These are phyloP conservation scores for Hagleromyces aurorensis DNA, from an alignment of 805 yeast genomes.

Conservation along the genomic window DNA sequence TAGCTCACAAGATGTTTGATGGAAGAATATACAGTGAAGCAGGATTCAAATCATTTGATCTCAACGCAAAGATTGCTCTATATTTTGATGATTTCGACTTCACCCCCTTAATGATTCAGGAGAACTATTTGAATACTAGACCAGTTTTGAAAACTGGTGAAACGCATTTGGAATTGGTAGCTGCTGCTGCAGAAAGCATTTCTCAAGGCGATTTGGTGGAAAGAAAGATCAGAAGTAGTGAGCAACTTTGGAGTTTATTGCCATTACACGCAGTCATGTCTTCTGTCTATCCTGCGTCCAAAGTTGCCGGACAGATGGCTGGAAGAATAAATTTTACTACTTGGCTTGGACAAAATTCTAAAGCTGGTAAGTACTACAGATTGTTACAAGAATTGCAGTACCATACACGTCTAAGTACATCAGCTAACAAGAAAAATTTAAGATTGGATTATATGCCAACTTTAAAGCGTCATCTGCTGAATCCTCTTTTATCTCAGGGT, in stretches of 20 bases:
- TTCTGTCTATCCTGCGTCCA: slow-evolving; percentile 69
- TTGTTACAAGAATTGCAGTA: slow-evolving; percentile 81
- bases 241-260: slow-evolving; percentile 89
- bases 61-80: slow-evolving; percentile 78
- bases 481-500: slow-evolving; percentile 50
- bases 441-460: slow-evolving; percentile 70
- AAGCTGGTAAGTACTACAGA: slow-evolving; percentile 67
- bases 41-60: slow-evolving; percentile 40
- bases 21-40: slow-evolving; percentile 47
- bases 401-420: slow-evolving; percentile 73
- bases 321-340: slow-evolving; percentile 73
- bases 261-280: slow-evolving; percentile 88
- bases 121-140: slow-evolving; percentile 67
- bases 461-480: slow-evolving; percentile 45
- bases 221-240: slow-evolving; percentile 74
- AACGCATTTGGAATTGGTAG: slow-evolving; percentile 53
- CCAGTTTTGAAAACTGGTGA: slow-evolving; percentile 44
- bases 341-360: slow-evolving; percentile 89
- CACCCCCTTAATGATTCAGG: slow-evolving; percentile 93
- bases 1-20: slow-evolving; percentile 57
- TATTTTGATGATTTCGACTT: slow-evolving; percentile 93
- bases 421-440: slow-evolving; percentile 66
- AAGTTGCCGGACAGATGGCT: slow-evolving; percentile 60
- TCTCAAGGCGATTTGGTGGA: slow-evolving; percentile 82
- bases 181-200: slow-evolving; percentile 78